Evolutionary conservation across 2,329 filamentous ascomycete species (phyloP).

Genomic region (Trichophyton schoenleinii): DNA sequence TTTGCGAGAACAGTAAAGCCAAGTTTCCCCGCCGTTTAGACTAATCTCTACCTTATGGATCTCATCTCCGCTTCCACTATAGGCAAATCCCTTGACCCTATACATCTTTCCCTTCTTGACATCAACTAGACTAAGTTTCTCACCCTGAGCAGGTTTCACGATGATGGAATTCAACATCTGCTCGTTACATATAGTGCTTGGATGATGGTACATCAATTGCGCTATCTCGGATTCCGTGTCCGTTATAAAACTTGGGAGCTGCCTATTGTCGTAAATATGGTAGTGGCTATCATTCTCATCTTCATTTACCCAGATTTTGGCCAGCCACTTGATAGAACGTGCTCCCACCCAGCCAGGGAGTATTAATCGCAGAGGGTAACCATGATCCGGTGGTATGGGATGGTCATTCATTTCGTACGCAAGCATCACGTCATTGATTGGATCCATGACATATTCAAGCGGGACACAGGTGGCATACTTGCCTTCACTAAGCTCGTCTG

Average conservation of each 20-base stretch:
- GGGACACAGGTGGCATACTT: conserved; percentile 40
- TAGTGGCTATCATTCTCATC: conserved; percentile 33
- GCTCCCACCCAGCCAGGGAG: conserved; percentile 34
- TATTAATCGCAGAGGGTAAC: conserved; percentile 32
- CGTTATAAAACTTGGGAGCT: conserved; percentile 37
- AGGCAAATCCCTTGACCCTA: conserved; percentile 37
- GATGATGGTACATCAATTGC: conserved; percentile 36
- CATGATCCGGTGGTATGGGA: conserved; percentile 32
- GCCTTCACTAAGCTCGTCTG: conserved; percentile 36
- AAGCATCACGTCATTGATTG: conserved; percentile 38
- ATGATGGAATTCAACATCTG: conserved; percentile 41
- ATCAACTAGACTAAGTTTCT: conserved; percentile 30
- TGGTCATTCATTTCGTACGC: conserved; percentile 33
- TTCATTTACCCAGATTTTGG: conserved; percentile 30
- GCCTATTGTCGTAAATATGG: conserved; percentile 41
- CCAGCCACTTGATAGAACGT: conserved; percentile 33
- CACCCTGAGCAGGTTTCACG: conserved; percentile 35
- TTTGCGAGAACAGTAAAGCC: conserved; percentile 38
- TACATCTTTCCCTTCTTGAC: conserved; percentile 30
- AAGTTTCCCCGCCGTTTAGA: conserved; percentile 36
- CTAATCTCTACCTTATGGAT: conserved; percentile 40
- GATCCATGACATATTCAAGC: conserved; percentile 38
- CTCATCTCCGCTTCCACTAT: conserved; percentile 40
- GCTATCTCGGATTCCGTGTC: conserved; percentile 40
- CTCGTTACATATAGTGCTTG: conserved; percentile 38